A percentile compares a stretch with the other conserved stretches of the same genome.
Conservation (phyloP, 2,329 filamentous ascomycete species). For the Penicillium sp. region DNA sequence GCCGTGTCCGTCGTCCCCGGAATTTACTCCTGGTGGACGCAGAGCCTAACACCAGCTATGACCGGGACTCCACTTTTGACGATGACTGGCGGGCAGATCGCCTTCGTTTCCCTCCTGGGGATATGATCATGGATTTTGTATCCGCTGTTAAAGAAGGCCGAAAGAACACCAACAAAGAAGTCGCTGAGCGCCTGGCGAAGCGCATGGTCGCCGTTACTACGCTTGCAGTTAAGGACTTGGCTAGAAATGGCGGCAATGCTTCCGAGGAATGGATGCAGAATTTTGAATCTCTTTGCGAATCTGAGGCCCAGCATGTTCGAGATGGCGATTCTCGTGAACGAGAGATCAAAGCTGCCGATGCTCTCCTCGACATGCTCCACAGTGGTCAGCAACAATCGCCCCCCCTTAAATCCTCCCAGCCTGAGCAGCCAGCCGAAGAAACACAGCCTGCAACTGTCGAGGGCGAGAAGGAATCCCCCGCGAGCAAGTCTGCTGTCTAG, state of each 20-base stretch:
- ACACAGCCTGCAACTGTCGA: neutral
- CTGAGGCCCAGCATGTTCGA: neutral
- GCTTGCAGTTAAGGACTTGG: neutral
- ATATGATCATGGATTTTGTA: constrained; percentile 21
- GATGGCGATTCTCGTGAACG: neutral
- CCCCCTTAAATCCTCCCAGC: neutral
- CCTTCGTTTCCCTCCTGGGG: constrained; percentile 13
- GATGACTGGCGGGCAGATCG: constrained; percentile 21
- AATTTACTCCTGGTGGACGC: constrained; percentile 13
- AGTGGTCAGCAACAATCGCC: neutral
- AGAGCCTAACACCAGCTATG: constrained; percentile 12
- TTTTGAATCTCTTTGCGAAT: neutral
- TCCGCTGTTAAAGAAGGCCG: constrained; percentile 14
- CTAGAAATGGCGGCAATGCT: neutral
- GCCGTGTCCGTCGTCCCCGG: constrained; percentile 36
- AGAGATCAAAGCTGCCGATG: neutral
- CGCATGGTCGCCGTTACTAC: neutral
- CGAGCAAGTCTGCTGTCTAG: neutral
- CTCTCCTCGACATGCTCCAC: neutral
- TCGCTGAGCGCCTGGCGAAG: constrained; percentile 6
- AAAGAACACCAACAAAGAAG: constrained; percentile 1
- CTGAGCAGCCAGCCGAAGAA: neutral
- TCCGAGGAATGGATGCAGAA: neutral
- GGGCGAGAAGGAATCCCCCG: neutral
- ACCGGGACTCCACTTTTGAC: constrained; percentile 18